phyloP scores from a whole-genome alignment of 2,329 filamentous ascomycete genomes.

The Capronia epimyces region DNA sequence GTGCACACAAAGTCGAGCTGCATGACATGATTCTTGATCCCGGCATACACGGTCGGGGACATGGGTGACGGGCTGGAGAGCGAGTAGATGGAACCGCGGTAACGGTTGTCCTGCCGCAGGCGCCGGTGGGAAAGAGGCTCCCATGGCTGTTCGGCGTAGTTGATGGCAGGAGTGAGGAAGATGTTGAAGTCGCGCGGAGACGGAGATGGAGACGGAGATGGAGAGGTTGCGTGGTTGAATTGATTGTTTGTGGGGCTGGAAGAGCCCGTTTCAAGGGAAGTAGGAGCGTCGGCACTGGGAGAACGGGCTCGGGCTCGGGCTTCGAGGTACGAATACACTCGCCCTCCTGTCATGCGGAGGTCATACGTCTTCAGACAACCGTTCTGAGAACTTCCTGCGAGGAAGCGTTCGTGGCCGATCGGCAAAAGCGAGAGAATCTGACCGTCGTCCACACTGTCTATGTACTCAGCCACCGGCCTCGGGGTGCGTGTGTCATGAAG shows the following conservation, averaged over 20 bases:
- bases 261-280: too few relatives aligned
- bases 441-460: conserved; percentile 53
- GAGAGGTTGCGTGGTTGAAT: too few relatives aligned
- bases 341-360: conserved; percentile 47
- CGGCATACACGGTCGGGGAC: conserved; percentile 44
- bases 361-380: conserved; percentile 59
- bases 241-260: too few relatives aligned
- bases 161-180: conserved; percentile 36
- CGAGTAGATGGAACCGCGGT: conserved; percentile 43
- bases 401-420: conserved; percentile 52
- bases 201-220: neutral
- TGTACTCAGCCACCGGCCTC: conserved; percentile 46
- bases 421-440: conserved; percentile 55
- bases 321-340: conserved; percentile 34
- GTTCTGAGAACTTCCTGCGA: conserved; percentile 54
- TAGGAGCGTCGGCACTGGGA: too few relatives aligned
- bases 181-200: conserved; percentile 37
- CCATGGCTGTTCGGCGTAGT: conserved; percentile 19
- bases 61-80: conserved; percentile 42
- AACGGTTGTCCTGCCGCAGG: conserved; percentile 27
- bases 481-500: conserved; percentile 58
- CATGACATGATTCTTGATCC: conserved; percentile 40
- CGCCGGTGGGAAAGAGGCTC: conserved; percentile 18
- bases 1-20: conserved; percentile 43
- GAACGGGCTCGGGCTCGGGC: conserved; percentile 14